A percentile compares a stretch with the other conserved stretches of the same genome.
Evolutionary conservation across 2,329 filamentous ascomycete genomes (phyloP).

Genomic region (Fusarium sp.): DNA sequence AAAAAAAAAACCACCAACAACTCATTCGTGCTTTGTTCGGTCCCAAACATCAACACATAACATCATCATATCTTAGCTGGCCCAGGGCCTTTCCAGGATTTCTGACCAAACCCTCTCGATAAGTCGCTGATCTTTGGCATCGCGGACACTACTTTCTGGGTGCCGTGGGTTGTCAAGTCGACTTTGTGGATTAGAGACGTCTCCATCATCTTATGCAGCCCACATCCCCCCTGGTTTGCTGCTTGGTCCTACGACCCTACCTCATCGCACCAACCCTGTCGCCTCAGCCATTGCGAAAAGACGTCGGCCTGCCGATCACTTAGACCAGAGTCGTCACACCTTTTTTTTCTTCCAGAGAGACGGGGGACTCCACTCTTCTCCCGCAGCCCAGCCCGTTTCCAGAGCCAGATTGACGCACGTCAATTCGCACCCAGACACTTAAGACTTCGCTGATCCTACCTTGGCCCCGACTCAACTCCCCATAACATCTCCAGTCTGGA

Average conservation of each 20-base stretch:
- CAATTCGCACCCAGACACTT: constrained; percentile 59
- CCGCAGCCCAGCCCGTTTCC: constrained; percentile 52
- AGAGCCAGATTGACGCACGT: constrained; percentile 53
- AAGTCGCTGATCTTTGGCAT: constrained; percentile 42
- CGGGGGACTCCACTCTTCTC: constrained; percentile 51
- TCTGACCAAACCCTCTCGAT: constrained; percentile 26
- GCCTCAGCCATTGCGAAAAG: constrained; percentile 58
- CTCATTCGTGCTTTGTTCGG: constrained; percentile 1
- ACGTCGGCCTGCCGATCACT: constrained; percentile 65
- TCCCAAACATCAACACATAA: constrained; percentile 8
- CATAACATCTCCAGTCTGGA: constrained; percentile 47
- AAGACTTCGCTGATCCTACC: constrained; percentile 69
- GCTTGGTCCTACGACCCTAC: constrained; percentile 52
- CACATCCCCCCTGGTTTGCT: constrained; percentile 47
- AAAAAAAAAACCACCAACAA: too few species aligned
- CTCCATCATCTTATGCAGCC: constrained; percentile 48
- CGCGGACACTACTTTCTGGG: constrained; percentile 44
- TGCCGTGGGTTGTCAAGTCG: constrained; percentile 45
- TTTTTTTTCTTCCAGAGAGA: constrained; percentile 46
- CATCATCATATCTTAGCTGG: constrained; percentile 12
- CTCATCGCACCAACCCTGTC: constrained; percentile 56
- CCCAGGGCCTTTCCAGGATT: constrained; percentile 29
- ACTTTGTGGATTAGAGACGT: constrained; percentile 40
- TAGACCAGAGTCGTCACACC: constrained; percentile 62
- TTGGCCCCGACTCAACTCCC: constrained; percentile 47